Evolutionary conservation across 345 rosid genomes (phyloP).

Genomic region (Geranium brycei): DNA sequence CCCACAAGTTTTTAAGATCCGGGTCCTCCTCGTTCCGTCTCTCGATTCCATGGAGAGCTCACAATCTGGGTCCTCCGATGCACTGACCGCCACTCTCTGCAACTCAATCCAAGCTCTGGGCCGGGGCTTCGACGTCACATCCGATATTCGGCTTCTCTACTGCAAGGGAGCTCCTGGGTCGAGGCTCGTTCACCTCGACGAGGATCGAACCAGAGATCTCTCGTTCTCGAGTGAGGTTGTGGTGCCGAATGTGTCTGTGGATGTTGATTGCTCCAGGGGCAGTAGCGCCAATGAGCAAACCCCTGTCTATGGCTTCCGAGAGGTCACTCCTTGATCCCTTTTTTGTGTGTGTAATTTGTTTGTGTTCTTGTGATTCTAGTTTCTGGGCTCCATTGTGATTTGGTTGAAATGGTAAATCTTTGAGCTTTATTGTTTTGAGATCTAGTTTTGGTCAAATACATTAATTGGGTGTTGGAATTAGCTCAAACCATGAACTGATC

Average conservation of each 20-base stretch:
- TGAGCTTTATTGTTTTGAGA: too few species aligned
- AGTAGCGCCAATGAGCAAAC: slow-evolving; percentile 30
- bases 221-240: slow-evolving; percentile 34
- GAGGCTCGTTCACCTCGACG: slow-evolving; percentile 61
- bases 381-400: slow-evolving; percentile 1
- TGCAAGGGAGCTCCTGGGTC: slow-evolving; percentile 93
- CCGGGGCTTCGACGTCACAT: slow-evolving; percentile 88
- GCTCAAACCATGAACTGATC: too few species aligned
- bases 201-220: slow-evolving; percentile 50
- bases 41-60: slow-evolving; percentile 27
- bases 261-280: slow-evolving; percentile 47
- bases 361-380: not conserved
- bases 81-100: slow-evolving; percentile 56
- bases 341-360: slow-evolving; percentile 10
- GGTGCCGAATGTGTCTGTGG: slow-evolving; percentile 46
- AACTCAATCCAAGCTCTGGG: slow-evolving; percentile 93
- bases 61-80: slow-evolving; percentile 28
- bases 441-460: too few species aligned
- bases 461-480: too few species aligned
- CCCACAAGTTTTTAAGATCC: slow-evolving; percentile 1
- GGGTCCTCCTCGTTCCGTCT: slow-evolving; percentile 1
- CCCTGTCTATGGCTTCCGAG: slow-evolving; percentile 58
- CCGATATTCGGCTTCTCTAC: slow-evolving; percentile 80
- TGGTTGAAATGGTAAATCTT: not conserved
- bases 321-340: slow-evolving; percentile 27